Conservation (phyloP, 2,329 filamentous ascomycete genomes). For the Hansfordia pulvinata region DNA sequence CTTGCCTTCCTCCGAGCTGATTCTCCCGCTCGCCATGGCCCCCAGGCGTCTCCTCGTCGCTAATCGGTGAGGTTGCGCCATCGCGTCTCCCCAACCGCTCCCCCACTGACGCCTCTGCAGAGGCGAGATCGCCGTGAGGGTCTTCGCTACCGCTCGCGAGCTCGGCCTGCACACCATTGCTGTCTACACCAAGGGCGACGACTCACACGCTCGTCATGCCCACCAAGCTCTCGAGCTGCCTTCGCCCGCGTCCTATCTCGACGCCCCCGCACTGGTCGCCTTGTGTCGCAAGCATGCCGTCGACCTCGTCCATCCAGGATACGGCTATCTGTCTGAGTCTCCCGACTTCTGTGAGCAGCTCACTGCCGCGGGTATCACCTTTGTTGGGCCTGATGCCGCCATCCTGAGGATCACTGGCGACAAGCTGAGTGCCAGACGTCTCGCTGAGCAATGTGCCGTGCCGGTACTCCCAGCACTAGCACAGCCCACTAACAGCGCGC, state of each 20-base stretch:
- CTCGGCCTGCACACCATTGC: conserved; percentile 40
- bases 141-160: conserved; percentile 45
- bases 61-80: conserved; percentile 27
- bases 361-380: conserved; percentile 43
- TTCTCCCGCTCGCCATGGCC: conserved; percentile 10
- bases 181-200: conserved; percentile 40
- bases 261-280: conserved; percentile 23
- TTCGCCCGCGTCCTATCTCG: conserved; percentile 17
- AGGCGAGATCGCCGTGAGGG: conserved; percentile 51
- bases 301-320: conserved; percentile 49
- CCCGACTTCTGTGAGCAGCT: too few relatives aligned
- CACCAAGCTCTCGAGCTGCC: conserved; percentile 33
- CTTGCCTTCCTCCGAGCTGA: conserved; percentile 2
- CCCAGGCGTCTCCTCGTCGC: conserved; percentile 37
- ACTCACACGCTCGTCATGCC: conserved; percentile 37
- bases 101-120: conserved; percentile 17
- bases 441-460: conserved; percentile 29
- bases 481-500: conserved; percentile 7
- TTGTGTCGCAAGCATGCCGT: conserved; percentile 30
- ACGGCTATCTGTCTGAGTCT: conserved; percentile 52
- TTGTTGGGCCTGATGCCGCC: conserved; percentile 40
- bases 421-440: conserved; percentile 9
- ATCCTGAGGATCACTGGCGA: conserved; percentile 28
- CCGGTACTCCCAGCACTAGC: conserved; percentile 23
- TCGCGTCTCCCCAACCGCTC: neutral